A percentile compares a stretch with the other conserved stretches of the same genome.
Evolutionary conservation across 768 basidiomycete genomes (phyloP).

Genomic region (Trametes maxima): DNA sequence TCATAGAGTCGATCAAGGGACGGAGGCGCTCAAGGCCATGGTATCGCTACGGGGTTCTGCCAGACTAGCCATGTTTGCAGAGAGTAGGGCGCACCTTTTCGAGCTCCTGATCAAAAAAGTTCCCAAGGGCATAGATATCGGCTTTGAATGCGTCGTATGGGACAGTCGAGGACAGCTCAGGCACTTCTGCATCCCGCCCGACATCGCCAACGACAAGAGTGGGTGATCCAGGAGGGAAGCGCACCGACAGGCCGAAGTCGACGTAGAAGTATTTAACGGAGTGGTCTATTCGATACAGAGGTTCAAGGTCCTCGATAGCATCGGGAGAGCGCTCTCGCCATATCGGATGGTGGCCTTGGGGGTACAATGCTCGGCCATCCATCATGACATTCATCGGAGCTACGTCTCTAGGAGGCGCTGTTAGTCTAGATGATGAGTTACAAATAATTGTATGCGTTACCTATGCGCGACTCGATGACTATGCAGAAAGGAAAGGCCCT

Average conservation of each 20-base stretch:
- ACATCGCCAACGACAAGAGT: slow-evolving; percentile 12
- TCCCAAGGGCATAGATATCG: slow-evolving; percentile 28
- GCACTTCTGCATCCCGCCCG: slow-evolving; percentile 25
- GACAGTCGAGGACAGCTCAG: slow-evolving; percentile 23
- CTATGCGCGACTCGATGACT: slow-evolving; percentile 21
- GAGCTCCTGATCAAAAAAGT: slow-evolving; percentile 27
- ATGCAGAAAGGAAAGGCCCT: slow-evolving; percentile 26
- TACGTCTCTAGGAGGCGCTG: slow-evolving; percentile 10
- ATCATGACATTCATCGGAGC: slow-evolving; percentile 28
- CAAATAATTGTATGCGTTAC: background rate
- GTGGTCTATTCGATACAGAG: slow-evolving; percentile 36
- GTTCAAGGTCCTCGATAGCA: slow-evolving; percentile 33
- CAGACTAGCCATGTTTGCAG: background rate
- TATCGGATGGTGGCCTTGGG: slow-evolving; percentile 28
- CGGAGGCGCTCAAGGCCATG: slow-evolving; percentile 2
- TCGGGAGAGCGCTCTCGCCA: slow-evolving; percentile 36
- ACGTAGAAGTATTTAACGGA: slow-evolving; percentile 36
- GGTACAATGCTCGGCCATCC: slow-evolving; percentile 24
- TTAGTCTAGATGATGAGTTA: background rate
- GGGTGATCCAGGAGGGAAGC: slow-evolving; percentile 19
- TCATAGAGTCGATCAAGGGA: slow-evolving; percentile 19
- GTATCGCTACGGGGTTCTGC: background rate
- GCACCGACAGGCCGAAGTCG: slow-evolving; percentile 26
- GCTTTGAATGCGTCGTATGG: slow-evolving; percentile 29
- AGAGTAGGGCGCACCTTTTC: slow-evolving; percentile 8